Evolutionary conservation across 768 basidiomycete genomes (phyloP), one percentile per base, ranked within the genome.

Genomic region (Suillus alpinus): DNA sequence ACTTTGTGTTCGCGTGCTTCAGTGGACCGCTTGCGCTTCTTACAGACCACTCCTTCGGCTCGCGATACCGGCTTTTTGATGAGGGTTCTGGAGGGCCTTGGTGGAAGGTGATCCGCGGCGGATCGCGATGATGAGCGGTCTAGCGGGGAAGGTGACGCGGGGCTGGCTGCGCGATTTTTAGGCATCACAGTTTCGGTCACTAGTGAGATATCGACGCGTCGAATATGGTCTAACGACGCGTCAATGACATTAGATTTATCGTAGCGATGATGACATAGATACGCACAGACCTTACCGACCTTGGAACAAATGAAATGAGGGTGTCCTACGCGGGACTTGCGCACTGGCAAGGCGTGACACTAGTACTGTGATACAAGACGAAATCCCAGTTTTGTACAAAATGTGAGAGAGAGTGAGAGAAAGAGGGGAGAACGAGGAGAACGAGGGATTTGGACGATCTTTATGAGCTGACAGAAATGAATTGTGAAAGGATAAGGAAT

Each of bases 1-100:
- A 16, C 14, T 16, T 55, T 55, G 23, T 16, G 26, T 55, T 55
- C 53, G 23, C 16, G 53, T 29, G 6, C 26, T 39, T 55, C 53
- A 10, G 53, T 39, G 16, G 53, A 55, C 23, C 53, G 53, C 53
- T 55, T 55, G 37, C 53, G 53, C 53, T 55, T 55, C 26, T 55
- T 55, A 39, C 53, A 55, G 26, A 55, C 53, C 9, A 39, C 37
- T 12, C 53, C 53, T 39, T 55, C 53, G 10, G 16, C 53, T 55
- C 53, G 53, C 10, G 53, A 55, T 12, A 37, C 26, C 16, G 20
- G 3, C 26, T 55, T 55, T 55, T 55, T 55, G 26, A 39, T 16
- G 16, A 55, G 53, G 26, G 37, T 39, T 37, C 53, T 39, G 23
- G 37, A 55, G 23, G 53, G 53, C n/a, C 37, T 55, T 39, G 14